Evolutionary conservation across 2,329 filamentous ascomycete species (phyloP), one percentile per base, ranked within the genome.

Genomic region (Cryphonectria naterciae): DNA sequence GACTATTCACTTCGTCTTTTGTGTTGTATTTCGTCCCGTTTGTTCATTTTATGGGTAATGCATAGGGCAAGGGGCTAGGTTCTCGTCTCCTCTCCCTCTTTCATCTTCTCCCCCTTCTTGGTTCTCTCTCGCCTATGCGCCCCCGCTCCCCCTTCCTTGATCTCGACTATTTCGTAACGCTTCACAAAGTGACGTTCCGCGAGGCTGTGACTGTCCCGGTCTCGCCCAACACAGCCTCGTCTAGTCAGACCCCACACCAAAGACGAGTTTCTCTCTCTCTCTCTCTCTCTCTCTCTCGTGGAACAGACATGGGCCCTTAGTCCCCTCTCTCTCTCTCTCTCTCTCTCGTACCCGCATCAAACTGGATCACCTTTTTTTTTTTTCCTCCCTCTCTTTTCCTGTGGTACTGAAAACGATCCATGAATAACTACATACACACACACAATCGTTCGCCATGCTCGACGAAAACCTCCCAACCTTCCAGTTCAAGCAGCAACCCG

Each of bases 391-490:
- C 10, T 39, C 10, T 32, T 32, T 32, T 46, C 3, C 17, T n/a
- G 25, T 35, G 32, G 37, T 13, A n/a, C n/a, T 37, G 7, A 39
- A 39, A 28, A 68, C 46, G 10, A 52, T 5, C 22, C 49, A n/a
- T 46, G 61, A 46, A 32, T 32, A 41, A 17, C 67, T 54, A 37
- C 32, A 43, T 54, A 17, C 22, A 32, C 32, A 32, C 32, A 32
- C 32, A 32, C 32, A 32, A 32, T 32, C n/a, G 7, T 13, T 70
- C 76, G 80, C 74, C 70, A 97, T 97, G 94, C 88, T 97, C 77
- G 94, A 97, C 89, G 93, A 97, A 80, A 97, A 95, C 81, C 89
- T 98, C n/a, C 95, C 95, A 69, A 94, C 87, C 61, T 91, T 89
- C 77, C 86, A 83, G 75, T 86, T 87, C 78, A 85, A 83, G 74